phyloP scores from a whole-genome alignment of 129 eudicot species.

The Mikania micrantha region DNA sequence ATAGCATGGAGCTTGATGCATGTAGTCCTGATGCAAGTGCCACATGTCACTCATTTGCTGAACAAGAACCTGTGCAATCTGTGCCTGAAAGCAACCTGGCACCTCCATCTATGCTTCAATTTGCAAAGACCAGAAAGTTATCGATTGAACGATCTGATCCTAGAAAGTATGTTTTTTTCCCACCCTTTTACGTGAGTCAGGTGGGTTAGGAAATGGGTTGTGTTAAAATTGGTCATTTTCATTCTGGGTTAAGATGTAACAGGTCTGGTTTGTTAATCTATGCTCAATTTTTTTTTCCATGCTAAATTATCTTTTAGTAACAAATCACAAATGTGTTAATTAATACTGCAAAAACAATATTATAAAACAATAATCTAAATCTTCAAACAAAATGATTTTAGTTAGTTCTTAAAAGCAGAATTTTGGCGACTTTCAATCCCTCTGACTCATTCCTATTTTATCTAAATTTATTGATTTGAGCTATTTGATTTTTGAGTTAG shows the following conservation, averaged over 20 bases:
- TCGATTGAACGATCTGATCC: constrained; percentile 77
- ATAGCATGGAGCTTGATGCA: constrained; percentile 46
- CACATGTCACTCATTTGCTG: constrained; percentile 50
- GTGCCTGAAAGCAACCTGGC: constrained; percentile 56
- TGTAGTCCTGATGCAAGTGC: constrained; percentile 63
- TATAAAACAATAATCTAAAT: not conserved
- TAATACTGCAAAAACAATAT: not conserved
- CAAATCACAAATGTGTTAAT: not conserved
- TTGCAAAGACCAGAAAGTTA: constrained; percentile 86
- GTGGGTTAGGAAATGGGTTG: not conserved
- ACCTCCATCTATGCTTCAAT: constrained; percentile 60
- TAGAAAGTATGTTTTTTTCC: constrained; percentile 43
- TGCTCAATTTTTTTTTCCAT: not conserved
- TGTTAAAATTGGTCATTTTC: not conserved
- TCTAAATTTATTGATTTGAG: not conserved
- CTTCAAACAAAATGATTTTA: not conserved
- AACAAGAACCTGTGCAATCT: constrained; percentile 64
- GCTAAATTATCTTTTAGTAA: not conserved
- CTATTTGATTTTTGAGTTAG: not conserved
- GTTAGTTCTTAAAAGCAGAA: not conserved
- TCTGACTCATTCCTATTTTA: not conserved
- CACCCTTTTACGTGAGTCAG: not conserved
- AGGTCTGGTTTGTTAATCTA: not conserved
- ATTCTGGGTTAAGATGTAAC: not conserved
- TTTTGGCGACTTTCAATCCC: not conserved